Conservation (phyloP, 73 alveolate genomes). For the Paramecium pentaurelia region DNA sequence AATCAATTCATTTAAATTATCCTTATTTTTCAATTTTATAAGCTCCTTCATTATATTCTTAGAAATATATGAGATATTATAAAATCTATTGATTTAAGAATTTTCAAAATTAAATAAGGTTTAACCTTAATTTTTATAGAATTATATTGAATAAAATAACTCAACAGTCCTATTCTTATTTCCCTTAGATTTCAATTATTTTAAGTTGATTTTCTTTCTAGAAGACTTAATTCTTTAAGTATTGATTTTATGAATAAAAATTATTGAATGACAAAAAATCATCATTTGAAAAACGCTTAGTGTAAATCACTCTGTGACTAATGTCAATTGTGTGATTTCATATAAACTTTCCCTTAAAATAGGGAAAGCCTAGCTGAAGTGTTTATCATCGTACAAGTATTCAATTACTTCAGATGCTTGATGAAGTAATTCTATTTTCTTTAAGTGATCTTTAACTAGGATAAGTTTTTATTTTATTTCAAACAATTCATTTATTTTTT, state of each 20-base stretch:
- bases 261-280: slow-evolving; percentile 12
- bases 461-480: not conserved
- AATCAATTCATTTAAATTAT: not conserved
- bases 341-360: slow-evolving; percentile 35
- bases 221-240: not conserved
- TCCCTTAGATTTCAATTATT: not conserved
- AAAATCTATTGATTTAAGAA: not conserved
- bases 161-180: not conserved
- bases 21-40: not conserved
- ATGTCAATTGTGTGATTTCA: not conserved
- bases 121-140: not conserved
- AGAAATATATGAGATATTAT: not conserved
- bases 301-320: slow-evolving; percentile 1
- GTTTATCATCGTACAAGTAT: slow-evolving; percentile 27
- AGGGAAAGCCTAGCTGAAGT: slow-evolving; percentile 47
- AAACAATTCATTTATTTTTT: not conserved
- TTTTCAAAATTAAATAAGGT: not conserved
- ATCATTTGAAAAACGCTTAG: slow-evolving; percentile 12
- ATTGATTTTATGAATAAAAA: not conserved
- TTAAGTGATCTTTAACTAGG: not conserved
- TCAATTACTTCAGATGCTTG: slow-evolving; percentile 14
- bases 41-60: not conserved
- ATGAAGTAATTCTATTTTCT: not conserved
- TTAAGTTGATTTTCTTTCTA: not conserved
- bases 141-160: not conserved